Evolutionary conservation across 805 yeast genomes (phyloP).

Genomic region (Ogataea nitratoaversa): DNA sequence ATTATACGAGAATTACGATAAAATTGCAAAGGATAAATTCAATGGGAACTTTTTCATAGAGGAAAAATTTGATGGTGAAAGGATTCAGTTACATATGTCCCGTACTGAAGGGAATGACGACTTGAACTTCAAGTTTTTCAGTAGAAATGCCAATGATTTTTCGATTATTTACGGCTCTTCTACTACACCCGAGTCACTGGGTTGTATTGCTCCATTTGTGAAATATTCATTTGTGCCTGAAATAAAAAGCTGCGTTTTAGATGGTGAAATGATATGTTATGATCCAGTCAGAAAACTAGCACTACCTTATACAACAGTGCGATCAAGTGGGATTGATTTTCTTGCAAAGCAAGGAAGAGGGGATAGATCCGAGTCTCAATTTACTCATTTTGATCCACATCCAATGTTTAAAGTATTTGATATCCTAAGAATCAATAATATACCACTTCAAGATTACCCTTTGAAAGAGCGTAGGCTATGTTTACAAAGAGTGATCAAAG

Average conservation of each 20-base stretch:
- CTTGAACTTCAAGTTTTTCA: constrained; percentile 43
- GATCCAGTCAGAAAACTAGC: constrained; percentile 54
- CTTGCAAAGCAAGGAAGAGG: constrained; percentile 23
- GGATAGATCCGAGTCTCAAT: constrained; percentile 12
- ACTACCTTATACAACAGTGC: constrained; percentile 78
- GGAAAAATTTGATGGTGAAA: constrained; percentile 92
- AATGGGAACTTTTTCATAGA: constrained; percentile 58
- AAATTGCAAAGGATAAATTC: constrained; percentile 42
- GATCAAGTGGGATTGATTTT: constrained; percentile 60
- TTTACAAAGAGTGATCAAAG: constrained; percentile 39
- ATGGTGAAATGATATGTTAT: constrained; percentile 93
- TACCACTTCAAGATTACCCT: constrained; percentile 50
- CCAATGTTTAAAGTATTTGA: constrained; percentile 72
- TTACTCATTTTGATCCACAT: constrained; percentile 19
- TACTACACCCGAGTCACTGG: constrained; percentile 15
- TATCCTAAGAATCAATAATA: constrained; percentile 64
- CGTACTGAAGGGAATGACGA: constrained; percentile 36
- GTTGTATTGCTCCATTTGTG: constrained; percentile 32
- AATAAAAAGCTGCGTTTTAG: constrained; percentile 47
- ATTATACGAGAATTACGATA: constrained; percentile 44
- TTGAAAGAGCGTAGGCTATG: constrained; percentile 53
- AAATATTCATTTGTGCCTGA: constrained; percentile 25
- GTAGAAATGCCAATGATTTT: constrained; percentile 71
- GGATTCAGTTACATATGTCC: constrained; percentile 72
- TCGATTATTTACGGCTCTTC: constrained; percentile 60